These are phyloP conservation scores for Globisporangium viniferum DNA, from an alignment of 352 stramenopile species.

Conservation along the genomic window DNA sequence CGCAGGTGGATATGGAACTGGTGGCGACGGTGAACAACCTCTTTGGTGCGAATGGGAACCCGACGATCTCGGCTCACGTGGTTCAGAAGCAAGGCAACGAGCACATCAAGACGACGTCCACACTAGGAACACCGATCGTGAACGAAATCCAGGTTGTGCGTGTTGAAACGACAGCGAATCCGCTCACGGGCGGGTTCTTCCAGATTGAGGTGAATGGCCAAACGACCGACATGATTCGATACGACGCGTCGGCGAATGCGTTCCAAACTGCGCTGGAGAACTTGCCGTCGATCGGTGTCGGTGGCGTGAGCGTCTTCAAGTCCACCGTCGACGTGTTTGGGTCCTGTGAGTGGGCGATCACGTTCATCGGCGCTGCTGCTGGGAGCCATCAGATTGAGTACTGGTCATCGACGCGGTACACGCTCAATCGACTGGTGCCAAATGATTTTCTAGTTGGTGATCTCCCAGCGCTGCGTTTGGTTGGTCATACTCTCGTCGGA, in stretches of 20 bases:
- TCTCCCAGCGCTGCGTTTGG: conserved; percentile 28
- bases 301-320: conserved; percentile 42
- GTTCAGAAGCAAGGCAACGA: conserved; percentile 41
- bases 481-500: conserved; percentile 31
- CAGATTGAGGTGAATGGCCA: conserved; percentile 68
- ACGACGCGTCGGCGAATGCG: conserved; percentile 46
- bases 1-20: conserved; percentile 28
- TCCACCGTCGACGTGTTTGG: conserved; percentile 24
- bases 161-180: conserved; percentile 32
- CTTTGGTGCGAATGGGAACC: conserved; percentile 44
- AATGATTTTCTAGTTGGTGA: conserved; percentile 56
- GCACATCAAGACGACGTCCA: conserved; percentile 71
- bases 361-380: conserved; percentile 42
- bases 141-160: conserved; percentile 76
- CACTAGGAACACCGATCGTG: conserved; percentile 44
- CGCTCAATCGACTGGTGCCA: conserved; percentile 31
- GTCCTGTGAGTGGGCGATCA: conserved; percentile 52
- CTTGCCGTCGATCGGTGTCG: conserved; percentile 45
- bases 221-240: conserved; percentile 57
- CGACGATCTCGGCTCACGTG: conserved; percentile 26
- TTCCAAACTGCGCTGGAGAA: conserved; percentile 61
- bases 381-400: conserved; percentile 56
- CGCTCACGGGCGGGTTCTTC: conserved; percentile 51
- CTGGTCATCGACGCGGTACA: conserved; percentile 68
- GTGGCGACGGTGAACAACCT: conserved; percentile 63